phyloP scores from a whole-genome alignment of 306 rosid genomes.

The barrel medic (Medicago truncatula) region MtrunA17r5.0-ANR NC_053048.1:46944501-46945000 shows the following conservation, averaged over 20 bases:
- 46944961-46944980: conserved; percentile 73
- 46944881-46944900: conserved; percentile 50
- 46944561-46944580: no score
- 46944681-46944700: not conserved
- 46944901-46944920: conserved; percentile 88
- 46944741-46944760: conserved; percentile 62
- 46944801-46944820: not conserved
- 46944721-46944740: not conserved
- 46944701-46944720: not conserved
- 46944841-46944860: no score
- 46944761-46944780: conserved; percentile 84
- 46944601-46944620: no score
- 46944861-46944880: not conserved
- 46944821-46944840: not conserved
- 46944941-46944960: conserved; percentile 77
- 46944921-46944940: conserved; percentile 77
- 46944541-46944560: no score
- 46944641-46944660: no score
- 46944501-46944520: no score
- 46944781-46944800: conserved; percentile 72
- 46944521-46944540: no score
- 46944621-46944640: no score
- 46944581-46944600: no score
- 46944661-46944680: not conserved
- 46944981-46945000: conserved; percentile 60